A percentile compares a stretch with the other conserved stretches of the same genome.
Evolutionary conservation across 2,329 filamentous ascomycete genomes (phyloP).

Genomic region (Colletotrichum scovillei): DNA sequence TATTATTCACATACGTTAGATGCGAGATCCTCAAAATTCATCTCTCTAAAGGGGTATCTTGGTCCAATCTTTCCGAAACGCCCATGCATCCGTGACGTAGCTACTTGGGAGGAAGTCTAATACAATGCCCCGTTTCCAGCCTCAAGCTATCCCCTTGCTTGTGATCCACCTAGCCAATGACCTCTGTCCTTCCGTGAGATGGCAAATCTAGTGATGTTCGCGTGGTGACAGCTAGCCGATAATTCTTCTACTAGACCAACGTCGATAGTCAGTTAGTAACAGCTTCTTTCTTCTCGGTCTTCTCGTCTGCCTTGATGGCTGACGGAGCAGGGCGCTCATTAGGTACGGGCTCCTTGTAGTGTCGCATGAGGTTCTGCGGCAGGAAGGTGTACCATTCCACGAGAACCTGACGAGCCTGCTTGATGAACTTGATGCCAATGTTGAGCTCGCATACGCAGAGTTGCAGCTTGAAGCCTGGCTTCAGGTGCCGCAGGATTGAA

Average conservation of each 20-base stretch:
- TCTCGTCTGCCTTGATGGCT: slow-evolving; percentile 46
- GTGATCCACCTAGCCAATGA: neutral
- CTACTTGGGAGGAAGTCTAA: neutral
- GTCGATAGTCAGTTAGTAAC: too few species aligned
- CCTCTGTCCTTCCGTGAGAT: neutral
- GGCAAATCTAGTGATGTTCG: neutral
- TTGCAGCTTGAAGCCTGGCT: slow-evolving; percentile 73
- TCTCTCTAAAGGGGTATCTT: neutral
- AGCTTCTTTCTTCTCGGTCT: neutral
- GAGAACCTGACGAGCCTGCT: slow-evolving; percentile 63
- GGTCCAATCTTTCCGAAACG: slow-evolving; percentile 2
- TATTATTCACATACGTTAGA: neutral
- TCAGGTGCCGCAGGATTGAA: slow-evolving; percentile 61
- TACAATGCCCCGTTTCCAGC: neutral
- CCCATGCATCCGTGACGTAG: neutral
- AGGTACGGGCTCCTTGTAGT: slow-evolving; percentile 68
- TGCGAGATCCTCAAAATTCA: neutral
- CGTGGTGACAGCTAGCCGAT: neutral
- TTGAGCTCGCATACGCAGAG: slow-evolving; percentile 66
- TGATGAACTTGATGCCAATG: slow-evolving; percentile 75
- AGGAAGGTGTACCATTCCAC: slow-evolving; percentile 74
- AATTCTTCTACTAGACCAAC: neutral
- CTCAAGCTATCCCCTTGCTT: neutral
- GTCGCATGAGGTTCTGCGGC: slow-evolving; percentile 75
- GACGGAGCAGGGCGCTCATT: slow-evolving; percentile 60